Base-by-base conservation (phyloP, 257 asterid species). In the Petunia axillaris region DNA sequence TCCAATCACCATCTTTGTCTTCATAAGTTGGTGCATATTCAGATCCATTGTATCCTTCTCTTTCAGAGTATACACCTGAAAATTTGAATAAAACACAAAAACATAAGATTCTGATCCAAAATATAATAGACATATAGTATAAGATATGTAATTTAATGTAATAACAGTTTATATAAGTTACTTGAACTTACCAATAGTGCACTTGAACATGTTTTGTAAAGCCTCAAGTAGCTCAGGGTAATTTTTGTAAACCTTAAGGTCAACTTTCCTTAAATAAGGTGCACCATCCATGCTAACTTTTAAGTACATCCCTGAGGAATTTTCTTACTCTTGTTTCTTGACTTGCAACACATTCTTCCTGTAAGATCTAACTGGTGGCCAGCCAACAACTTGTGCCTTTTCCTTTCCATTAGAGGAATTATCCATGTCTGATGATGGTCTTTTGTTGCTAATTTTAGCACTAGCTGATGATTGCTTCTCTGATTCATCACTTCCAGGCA, bases 211-310 rank as follows among this genome's bases (percentile, higher is more conserved):
- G 83, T 76, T 83, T 81, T 92, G 89, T 78, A 93, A 84, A 0
- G 89, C 98, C 85, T 87, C 82, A 25, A 95, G 89, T 14, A 95
- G 87, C 70, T 95, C 98, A 1, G 85, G 82, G 75, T 95, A 95
- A 76, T 88, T 90, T 38, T 84, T 85, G 84, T 89, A 93, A 9
- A 82, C 87, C 79, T 88, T 88, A 7, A 95, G 88, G 54, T 95
- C 98, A n/a, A 95, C 85, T 82, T 95, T 95, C 84, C 99, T 91
- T 0, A 95, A 66, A 64, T 90, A 95, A 3, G 99, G 98, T 83
- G 97, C 99, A 81, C 99, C 99, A 78, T 93, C 99, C 99, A 95
- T 92, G 87, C 99, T 92, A 84, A 95, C 99, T 81, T 95, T 95
- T 78, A 95, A 92, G 54, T 85, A 95, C 87, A 90, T 88, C 70